Evolutionary conservation across 1,139 yeast genomes (phyloP).

Genomic region (Pneumocystis carinii): DNA sequence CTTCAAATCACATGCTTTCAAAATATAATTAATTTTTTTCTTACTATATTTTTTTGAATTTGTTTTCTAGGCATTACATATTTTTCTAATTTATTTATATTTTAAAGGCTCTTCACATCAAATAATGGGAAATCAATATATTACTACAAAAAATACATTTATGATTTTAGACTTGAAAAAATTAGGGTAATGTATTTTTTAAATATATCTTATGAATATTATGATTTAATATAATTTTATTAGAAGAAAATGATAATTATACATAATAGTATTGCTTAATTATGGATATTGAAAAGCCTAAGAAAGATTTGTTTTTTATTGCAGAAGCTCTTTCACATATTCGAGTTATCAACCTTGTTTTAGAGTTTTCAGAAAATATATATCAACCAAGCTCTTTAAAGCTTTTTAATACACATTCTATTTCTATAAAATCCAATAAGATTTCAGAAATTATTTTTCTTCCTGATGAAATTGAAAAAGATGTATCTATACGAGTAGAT

Average conservation of each 20-base stretch:
- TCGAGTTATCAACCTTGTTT: not conserved
- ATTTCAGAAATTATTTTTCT: not conserved
- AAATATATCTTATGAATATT: not conserved
- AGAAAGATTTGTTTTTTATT: not conserved
- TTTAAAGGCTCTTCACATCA: not conserved
- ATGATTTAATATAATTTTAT: not conserved
- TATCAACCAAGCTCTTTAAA: not conserved
- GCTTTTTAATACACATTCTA: not conserved
- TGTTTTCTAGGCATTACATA: not conserved
- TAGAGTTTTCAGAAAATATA: not conserved
- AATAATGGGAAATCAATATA: not conserved
- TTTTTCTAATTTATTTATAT: not conserved
- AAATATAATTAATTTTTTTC: not conserved
- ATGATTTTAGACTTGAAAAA: not conserved
- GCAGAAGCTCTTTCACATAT: not conserved
- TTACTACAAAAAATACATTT: not conserved
- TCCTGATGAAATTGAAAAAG: not conserved
- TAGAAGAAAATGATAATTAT: not conserved
- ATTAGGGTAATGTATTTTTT: not conserved
- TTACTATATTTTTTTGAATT: not conserved
- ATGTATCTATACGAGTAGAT: not conserved
- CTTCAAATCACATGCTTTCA: not conserved
- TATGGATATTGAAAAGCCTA: not conserved
- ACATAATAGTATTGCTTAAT: not conserved
- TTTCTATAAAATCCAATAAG: not conserved